These are phyloP conservation scores for Coprinopsis cinerea DNA, from an alignment of 768 basidiomycete species.

Conservation along the genomic window DNA sequence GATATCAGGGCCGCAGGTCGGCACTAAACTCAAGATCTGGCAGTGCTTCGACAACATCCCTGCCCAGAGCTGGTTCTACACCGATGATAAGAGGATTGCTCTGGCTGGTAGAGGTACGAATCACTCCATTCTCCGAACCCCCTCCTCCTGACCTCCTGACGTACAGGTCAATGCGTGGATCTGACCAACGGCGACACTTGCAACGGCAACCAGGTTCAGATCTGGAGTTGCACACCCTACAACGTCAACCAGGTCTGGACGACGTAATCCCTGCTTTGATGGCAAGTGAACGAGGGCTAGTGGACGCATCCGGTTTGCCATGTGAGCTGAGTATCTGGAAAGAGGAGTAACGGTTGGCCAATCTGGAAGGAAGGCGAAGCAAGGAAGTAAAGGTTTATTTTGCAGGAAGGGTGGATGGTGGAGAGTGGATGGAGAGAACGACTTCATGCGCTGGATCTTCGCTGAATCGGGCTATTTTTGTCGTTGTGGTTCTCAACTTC, in stretches of 20 bases:
- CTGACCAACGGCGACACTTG: constrained; percentile 12
- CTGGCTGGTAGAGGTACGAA: constrained; percentile 16
- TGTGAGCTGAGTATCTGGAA: not conserved
- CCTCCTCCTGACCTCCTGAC: not conserved
- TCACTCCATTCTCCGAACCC: not conserved
- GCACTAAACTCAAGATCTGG: constrained; percentile 21
- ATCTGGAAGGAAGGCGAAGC: too few relatives aligned
- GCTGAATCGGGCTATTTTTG: too few relatives aligned
- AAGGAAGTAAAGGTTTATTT: too few relatives aligned
- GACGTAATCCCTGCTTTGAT: not conserved
- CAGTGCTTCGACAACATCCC: constrained; percentile 17
- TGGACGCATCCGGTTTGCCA: not conserved
- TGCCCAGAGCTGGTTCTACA: constrained; percentile 22
- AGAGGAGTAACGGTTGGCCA: too few relatives aligned
- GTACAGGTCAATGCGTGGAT: constrained; percentile 13
- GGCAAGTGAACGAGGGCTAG: not conserved
- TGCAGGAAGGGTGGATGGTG: too few relatives aligned
- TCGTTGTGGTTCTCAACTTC: too few relatives aligned
- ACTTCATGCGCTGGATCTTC: too few relatives aligned
- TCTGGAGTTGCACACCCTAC: constrained; percentile 9
- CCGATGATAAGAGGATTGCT: constrained; percentile 20
- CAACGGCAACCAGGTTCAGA: constrained; percentile 10
- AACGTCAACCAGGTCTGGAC: constrained; percentile 13
- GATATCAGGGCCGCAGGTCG: constrained; percentile 18
- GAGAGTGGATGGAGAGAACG: too few relatives aligned